Conservation (phyloP, 2,329 filamentous ascomycete species). For the Fusarium tuaranense region DNA sequence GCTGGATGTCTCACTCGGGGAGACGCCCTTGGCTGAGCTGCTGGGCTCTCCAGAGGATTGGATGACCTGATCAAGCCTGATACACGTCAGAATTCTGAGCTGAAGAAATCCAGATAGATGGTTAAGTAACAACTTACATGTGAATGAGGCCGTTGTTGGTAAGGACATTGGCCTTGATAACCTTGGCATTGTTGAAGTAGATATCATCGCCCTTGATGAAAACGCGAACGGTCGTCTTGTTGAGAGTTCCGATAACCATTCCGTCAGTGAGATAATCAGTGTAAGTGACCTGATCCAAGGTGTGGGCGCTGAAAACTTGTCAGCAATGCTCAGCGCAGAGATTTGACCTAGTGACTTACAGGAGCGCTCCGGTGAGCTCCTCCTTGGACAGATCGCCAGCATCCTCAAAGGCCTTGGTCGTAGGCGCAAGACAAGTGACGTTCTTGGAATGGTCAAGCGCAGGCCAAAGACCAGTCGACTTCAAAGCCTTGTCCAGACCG, state of each 20-base stretch:
- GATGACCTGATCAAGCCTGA: slow-evolving; percentile 10
- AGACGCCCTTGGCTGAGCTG: neutral
- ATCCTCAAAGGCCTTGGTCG: slow-evolving; percentile 28
- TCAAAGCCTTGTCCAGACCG: slow-evolving; percentile 23
- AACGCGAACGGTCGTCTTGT: slow-evolving; percentile 28
- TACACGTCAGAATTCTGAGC: neutral
- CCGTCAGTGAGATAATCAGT: slow-evolving; percentile 31
- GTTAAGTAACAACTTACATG: slow-evolving; percentile 15
- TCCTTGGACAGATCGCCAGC: slow-evolving; percentile 28
- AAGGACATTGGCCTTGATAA: slow-evolving; percentile 34
- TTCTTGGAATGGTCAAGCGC: slow-evolving; percentile 29
- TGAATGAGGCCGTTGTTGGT: slow-evolving; percentile 41
- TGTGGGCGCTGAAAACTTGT: slow-evolving; percentile 23
- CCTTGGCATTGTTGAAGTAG: slow-evolving; percentile 41
- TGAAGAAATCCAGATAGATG: no score
- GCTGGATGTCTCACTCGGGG: slow-evolving; percentile 9
- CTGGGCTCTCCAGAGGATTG: slow-evolving; percentile 2
- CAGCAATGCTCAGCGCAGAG: neutral
- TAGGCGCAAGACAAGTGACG: slow-evolving; percentile 38
- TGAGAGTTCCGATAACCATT: slow-evolving; percentile 26
- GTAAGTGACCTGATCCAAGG: slow-evolving; percentile 35
- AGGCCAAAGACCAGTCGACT: slow-evolving; percentile 28
- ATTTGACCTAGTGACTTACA: slow-evolving; percentile 6
- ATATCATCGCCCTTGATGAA: slow-evolving; percentile 27
- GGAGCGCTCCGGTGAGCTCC: slow-evolving; percentile 12